These are phyloP conservation scores for Groenewaldozyma tartarivorans DNA, from an alignment of 805 yeast species.

Conservation along the genomic window DNA sequence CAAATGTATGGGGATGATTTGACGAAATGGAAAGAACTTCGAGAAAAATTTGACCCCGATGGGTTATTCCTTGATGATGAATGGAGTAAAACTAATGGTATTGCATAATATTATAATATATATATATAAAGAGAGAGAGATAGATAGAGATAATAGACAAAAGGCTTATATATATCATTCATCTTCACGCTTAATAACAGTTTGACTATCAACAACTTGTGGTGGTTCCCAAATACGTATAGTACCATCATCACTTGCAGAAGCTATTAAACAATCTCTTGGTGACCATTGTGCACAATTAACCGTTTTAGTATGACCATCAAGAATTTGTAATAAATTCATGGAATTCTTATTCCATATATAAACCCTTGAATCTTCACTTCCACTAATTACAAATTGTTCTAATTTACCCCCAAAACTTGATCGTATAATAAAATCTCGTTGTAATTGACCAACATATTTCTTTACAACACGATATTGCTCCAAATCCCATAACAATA, in stretches of 20 bases:
- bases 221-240: constrained; percentile 40
- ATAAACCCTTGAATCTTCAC: constrained; percentile 70
- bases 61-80: constrained; percentile 66
- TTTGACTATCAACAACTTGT: not conserved
- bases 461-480: constrained; percentile 49
- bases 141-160: too few species aligned
- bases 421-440: constrained; percentile 60
- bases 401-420: constrained; percentile 68
- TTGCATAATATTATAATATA: too few species aligned
- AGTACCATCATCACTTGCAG: constrained; percentile 74
- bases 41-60: constrained; percentile 67
- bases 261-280: constrained; percentile 47
- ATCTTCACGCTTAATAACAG: not conserved
- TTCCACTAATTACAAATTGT: constrained; percentile 65
- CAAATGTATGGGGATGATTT: constrained; percentile 78
- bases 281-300: constrained; percentile 76
- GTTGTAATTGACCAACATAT: constrained; percentile 64
- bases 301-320: constrained; percentile 58
- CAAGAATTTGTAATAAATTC: constrained; percentile 48
- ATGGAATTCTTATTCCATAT: constrained; percentile 73
- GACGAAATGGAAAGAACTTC: constrained; percentile 46
- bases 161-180: too few species aligned
- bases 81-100: constrained; percentile 79
- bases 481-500: constrained; percentile 72
- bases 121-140: too few species aligned